Conservation (phyloP, 2,329 filamentous ascomycete species). For the Parafenestella ontariensis region DNA sequence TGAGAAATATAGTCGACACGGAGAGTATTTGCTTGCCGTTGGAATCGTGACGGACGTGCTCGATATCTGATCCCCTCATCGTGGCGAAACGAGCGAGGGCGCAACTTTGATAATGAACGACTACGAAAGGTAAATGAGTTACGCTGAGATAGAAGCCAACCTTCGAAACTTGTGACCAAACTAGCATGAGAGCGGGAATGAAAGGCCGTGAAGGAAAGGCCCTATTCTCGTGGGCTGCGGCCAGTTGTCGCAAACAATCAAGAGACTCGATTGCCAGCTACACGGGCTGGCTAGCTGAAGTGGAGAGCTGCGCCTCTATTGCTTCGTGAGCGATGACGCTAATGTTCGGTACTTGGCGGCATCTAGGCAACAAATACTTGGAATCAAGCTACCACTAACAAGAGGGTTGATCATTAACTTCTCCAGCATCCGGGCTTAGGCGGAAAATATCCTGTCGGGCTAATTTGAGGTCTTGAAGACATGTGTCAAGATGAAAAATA, state of each 20-base stretch:
- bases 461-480: not conserved
- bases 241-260: not conserved
- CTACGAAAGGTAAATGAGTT: not conserved
- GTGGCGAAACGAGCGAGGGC: too few relatives aligned
- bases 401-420: not conserved
- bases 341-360: not conserved
- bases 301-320: constrained; percentile 19
- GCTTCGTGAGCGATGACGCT: constrained; percentile 17
- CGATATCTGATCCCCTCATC: too few relatives aligned
- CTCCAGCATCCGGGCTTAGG: not conserved
- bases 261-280: not conserved
- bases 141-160: not conserved
- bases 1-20: too few relatives aligned
- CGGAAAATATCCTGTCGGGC: not conserved
- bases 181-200: not conserved
- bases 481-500: not conserved
- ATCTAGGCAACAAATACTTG: constrained; percentile 3
- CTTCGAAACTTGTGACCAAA: not conserved
- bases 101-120: too few relatives aligned
- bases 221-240: not conserved
- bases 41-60: too few relatives aligned
- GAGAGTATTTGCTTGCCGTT: too few relatives aligned
- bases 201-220: not conserved
- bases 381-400: constrained; percentile 1
- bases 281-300: constrained; percentile 1